Base-by-base conservation (phyloP, 495 filamentous ascomycete species). In the Clohesyomyces aquaticus region DNA sequence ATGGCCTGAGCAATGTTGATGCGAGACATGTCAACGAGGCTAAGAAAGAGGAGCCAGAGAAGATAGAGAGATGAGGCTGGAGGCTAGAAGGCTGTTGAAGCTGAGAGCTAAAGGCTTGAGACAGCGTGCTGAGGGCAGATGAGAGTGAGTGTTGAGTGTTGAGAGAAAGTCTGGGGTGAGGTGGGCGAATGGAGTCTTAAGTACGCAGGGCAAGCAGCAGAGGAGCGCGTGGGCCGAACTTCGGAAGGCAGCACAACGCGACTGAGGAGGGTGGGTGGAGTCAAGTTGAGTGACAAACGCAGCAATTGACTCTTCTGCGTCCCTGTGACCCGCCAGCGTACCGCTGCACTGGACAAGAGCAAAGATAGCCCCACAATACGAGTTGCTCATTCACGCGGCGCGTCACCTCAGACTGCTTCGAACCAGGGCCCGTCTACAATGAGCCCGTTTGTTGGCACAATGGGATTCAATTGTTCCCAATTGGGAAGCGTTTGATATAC, bases 111-210 rank as follows among this genome's bases (percentile, higher is more conserved):
- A 6, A 6, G 32, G 6, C 6, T 38, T 38, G 32, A 14, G 14
- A 38, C 6, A 38, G 6, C 6, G 14, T 6, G 32, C 32, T 38
- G 6, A 38, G 14, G 32, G 32, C 14, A 14, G 32, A 6, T 38
- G 6, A 14, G 32, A 14, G 32, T 38, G 32, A 38, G 32, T 18
- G 45, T 47, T 23, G n/a, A 47, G 45, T 6, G 45, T 6, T 4
- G 4, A 18, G 45, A 23, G 8, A n/a, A 47, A 23, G 45, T 47
- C 45, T 47, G 6, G n/a, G 4, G 4, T 8, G 45, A 47, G 45
- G 45, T 47, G 45, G 45, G 45, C 45, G 16, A 47, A 47, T 6
- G 45, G 8, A n/a, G 21, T n/a, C 45, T 47, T 47, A 18, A 8
- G 18, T 47, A 47, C 4, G 21, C 4, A 47, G 45, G 45, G 32